Base-by-base conservation (phyloP, 1,284 basidiomycete genomes). In the Ceraceosorus bombacis region DNA sequence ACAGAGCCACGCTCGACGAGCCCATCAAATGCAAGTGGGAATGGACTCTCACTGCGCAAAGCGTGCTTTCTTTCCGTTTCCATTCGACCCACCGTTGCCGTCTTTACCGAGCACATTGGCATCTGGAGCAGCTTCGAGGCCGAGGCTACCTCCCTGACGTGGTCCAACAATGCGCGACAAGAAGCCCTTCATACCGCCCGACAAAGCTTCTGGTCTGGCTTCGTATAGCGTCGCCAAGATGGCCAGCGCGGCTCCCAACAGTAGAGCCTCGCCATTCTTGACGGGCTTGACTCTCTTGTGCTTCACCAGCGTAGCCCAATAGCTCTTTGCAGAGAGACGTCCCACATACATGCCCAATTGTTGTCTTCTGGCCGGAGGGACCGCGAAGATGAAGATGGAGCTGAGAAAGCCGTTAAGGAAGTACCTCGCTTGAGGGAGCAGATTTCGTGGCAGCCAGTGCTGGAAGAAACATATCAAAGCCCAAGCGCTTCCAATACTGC, bases 391-490 rank as follows among this genome's bases (percentile, higher is more conserved):
- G 57, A 70, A 73, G 8, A 73, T 43, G 55, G 59, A 61, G 48
- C 66, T 60, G 9, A 74, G 41, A 57, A 72, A 67, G 2, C 72
- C 72, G 53, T 70, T 71, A 4, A 74, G 46, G 54, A 73, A 73
- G 60, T 66, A 74, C 5, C 72, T 46, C 5, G 48, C 17, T 0
- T 58, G 53, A 4, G 72, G 72, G 1, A 74, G 50, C 2, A 70
- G 51, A 13, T 61, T 73, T 4, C 63, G 51, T 1, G 72, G 72
- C 27, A 74, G 65, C 17, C 68, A 73, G 13, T 71, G 66, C 51
- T 74, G 72, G 59, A 68, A 72, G 40, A 71, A 63, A 57, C 72
- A 74, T 5, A 61, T 68, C 0, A 72, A 41, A 53, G 63, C 71
- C 72, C 72, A 74, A 0, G 69, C 69, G 4, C 71, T 67, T 3